Percentiles rank a stretch among this genome's conserved stretches.
Conservation (phyloP, 2,329 filamentous ascomycete genomes). For the Venturia oleaginea region DNA sequence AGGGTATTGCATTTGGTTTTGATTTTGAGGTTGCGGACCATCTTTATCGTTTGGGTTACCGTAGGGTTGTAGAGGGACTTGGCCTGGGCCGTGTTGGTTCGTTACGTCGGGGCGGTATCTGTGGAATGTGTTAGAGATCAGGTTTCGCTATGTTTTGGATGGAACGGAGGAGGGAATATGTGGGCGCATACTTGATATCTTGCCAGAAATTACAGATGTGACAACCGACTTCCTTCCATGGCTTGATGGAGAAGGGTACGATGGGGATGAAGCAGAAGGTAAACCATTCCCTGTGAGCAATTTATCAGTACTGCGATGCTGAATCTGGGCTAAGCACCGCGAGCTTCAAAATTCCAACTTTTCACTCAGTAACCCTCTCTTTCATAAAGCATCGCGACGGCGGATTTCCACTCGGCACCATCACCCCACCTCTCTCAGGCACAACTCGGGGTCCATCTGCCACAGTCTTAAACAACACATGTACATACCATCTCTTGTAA, state of each 20-base stretch:
- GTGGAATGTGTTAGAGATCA: background rate
- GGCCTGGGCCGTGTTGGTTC: slow-evolving; percentile 6
- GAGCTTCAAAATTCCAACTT: no score
- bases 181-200: slow-evolving; percentile 33
- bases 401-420: no score
- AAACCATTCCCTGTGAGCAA: slow-evolving; percentile 50
- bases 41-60: slow-evolving; percentile 6
- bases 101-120: slow-evolving; percentile 15
- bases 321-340: background rate
- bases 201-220: slow-evolving; percentile 70
- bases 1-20: background rate
- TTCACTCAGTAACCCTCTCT: no score
- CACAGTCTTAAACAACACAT: background rate
- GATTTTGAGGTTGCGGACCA: background rate
- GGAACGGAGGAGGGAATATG: background rate
- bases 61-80: slow-evolving; percentile 1
- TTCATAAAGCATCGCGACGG: background rate
- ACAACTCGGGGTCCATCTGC: background rate
- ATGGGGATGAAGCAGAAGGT: slow-evolving; percentile 72
- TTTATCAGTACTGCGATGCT: background rate
- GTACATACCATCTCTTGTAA: slow-evolving; percentile 33
- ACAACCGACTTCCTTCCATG: slow-evolving; percentile 53
- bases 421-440: background rate
- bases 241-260: slow-evolving; percentile 55
- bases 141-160: no score